phyloP scores from a whole-genome alignment of 306 rosid species.

The Amphicarpaea edgeworthii region DNA sequence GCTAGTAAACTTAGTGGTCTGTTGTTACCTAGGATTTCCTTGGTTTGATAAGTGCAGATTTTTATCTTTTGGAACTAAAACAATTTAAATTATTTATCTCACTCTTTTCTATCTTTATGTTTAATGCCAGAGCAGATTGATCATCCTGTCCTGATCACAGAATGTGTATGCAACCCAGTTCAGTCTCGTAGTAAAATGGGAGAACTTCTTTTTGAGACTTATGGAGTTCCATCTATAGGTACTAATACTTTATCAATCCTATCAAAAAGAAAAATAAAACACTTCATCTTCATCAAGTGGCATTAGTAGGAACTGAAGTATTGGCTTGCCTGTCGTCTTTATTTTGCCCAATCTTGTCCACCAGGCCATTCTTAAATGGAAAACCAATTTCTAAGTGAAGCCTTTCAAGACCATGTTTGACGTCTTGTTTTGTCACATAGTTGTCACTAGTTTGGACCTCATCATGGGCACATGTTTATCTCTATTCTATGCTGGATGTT shows the following conservation, averaged over 20 bases:
- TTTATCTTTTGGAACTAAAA: constrained; percentile 19
- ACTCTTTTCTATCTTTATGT: constrained; percentile 44
- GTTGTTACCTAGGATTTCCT: constrained; percentile 35
- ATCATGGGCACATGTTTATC: constrained; percentile 21
- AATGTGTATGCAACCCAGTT: constrained; percentile 92
- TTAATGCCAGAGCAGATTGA: constrained; percentile 94
- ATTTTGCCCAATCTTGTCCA: constrained; percentile 23
- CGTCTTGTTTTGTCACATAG: constrained; percentile 24
- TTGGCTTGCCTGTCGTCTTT: constrained; percentile 31
- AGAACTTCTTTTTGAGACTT: constrained; percentile 96
- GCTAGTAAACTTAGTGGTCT: constrained; percentile 18
- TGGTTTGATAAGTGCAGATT: neutral
- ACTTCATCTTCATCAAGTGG: neutral
- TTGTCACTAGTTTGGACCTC: constrained; percentile 40
- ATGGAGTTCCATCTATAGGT: constrained; percentile 96
- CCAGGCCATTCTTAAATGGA: constrained; percentile 9
- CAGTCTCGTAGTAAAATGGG: constrained; percentile 98
- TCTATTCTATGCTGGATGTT: constrained; percentile 31
- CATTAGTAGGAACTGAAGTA: constrained; percentile 20
- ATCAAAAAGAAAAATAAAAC: constrained; percentile 5
- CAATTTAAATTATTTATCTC: constrained; percentile 43
- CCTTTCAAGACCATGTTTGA: constrained; percentile 10
- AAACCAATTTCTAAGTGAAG: constrained; percentile 27
- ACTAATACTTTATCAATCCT: constrained; percentile 36
- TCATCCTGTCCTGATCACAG: constrained; percentile 94